Percentiles rank a stretch among this genome's conserved stretches.
These are phyloP conservation scores for Tricholoma saponaceum DNA, from an alignment of 768 basidiomycete genomes.

Conservation along the genomic window DNA sequence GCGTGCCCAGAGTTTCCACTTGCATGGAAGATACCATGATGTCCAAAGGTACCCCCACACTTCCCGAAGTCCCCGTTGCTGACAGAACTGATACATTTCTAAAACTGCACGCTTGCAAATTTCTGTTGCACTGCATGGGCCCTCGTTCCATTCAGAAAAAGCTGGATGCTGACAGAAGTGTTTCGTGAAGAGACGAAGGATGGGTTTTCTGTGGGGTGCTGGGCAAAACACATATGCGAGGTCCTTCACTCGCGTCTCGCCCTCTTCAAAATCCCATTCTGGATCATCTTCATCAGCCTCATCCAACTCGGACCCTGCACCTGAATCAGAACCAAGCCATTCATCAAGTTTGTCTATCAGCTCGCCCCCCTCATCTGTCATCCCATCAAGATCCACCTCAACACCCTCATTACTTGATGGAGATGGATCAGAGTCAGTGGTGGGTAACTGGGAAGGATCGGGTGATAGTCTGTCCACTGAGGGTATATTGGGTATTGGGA, in stretches of 20 bases:
- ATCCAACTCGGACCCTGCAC: no score
- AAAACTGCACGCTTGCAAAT: constrained; percentile 14
- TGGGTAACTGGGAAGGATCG: background rate
- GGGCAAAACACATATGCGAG: constrained; percentile 22
- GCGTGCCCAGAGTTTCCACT: constrained; percentile 30
- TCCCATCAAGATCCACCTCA: background rate
- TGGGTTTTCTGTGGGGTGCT: constrained; percentile 17
- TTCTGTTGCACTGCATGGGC: constrained; percentile 5
- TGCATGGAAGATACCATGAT: constrained; percentile 27
- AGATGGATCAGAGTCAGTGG: background rate
- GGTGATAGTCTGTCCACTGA: background rate
- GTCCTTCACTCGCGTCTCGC: background rate
- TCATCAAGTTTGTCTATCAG: background rate
- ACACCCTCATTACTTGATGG: background rate
- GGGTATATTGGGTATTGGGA: background rate
- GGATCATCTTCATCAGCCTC: no score
- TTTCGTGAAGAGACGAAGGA: constrained; percentile 23
- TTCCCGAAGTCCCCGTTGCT: constrained; percentile 21
- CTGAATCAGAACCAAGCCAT: background rate
- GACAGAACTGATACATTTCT: constrained; percentile 32
- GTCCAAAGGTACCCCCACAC: constrained; percentile 35
- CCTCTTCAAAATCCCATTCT: background rate
- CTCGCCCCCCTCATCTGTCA: background rate
- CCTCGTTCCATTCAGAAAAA: constrained; percentile 17
- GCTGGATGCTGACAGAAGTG: constrained; percentile 26